These are phyloP conservation scores for Metarhizium sp. DNA, from an alignment of 2,329 filamentous ascomycete genomes.

Conservation along the genomic window DNA sequence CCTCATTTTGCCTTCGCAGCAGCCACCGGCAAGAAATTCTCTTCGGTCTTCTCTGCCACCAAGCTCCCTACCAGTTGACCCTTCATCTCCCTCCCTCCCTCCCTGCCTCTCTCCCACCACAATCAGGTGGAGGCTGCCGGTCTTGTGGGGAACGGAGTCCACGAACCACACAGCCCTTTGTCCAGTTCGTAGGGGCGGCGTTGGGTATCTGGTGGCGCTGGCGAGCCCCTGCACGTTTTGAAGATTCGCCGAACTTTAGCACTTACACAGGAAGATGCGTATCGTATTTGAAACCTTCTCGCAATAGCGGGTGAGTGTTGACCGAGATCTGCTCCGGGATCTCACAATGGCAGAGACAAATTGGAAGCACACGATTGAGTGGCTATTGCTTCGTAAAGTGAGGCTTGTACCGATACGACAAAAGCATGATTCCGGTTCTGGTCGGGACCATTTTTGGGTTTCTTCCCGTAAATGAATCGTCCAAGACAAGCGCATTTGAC, in stretches of 20 bases:
- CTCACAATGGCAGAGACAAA: too few relatives aligned
- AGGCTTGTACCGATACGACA: neutral
- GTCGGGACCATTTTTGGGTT: neutral
- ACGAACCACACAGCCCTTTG: neutral
- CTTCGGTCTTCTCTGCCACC: too few relatives aligned
- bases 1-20: too few relatives aligned
- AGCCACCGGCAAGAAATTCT: too few relatives aligned
- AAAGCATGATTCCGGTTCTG: neutral
- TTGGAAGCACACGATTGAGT: neutral
- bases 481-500: neutral
- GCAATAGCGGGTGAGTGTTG: too few relatives aligned
- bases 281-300: too few relatives aligned
- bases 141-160: neutral
- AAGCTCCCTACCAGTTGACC: neutral
- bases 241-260: too few relatives aligned
- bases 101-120: too few relatives aligned
- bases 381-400: neutral
- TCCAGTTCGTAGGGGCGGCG: neutral
- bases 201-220: neutral
- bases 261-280: too few relatives aligned
- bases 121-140: neutral
- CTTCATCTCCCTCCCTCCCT: neutral
- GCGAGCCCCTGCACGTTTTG: too few relatives aligned
- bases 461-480: neutral
- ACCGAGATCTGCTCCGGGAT: too few relatives aligned